Conservation (phyloP, 305 asterid species). For the Nicotiana rustica region DNA sequence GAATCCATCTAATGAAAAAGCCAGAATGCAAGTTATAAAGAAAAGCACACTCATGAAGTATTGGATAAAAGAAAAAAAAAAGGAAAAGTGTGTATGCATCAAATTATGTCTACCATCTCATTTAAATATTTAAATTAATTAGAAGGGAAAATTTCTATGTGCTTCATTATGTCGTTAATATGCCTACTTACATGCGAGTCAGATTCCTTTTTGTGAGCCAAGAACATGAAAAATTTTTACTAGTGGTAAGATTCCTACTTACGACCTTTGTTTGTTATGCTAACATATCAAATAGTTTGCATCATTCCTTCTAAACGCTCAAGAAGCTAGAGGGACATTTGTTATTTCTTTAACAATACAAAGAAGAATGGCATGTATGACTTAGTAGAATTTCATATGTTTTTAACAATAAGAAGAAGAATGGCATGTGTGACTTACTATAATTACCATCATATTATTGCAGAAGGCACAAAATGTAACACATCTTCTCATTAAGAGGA, state of each 20-base stretch:
- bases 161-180: neutral
- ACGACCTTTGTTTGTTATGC: neutral
- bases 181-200: neutral
- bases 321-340: neutral
- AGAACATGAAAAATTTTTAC: neutral
- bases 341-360: neutral
- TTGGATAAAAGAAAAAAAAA: neutral
- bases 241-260: neutral
- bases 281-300: neutral
- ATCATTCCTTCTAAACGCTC: neutral
- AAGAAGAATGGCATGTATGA: neutral
- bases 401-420: neutral
- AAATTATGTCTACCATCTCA: neutral
- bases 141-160: neutral
- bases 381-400: neutral
- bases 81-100: neutral
- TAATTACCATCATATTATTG: neutral
- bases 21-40: constrained; percentile 36
- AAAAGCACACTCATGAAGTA: neutral
- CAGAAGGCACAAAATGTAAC: neutral
- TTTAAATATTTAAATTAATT: neutral
- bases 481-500: neutral
- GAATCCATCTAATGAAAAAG: constrained; percentile 66
- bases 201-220: neutral
- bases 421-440: neutral